Percentiles rank a stretch among this genome's conserved stretches.
Conservation (phyloP, 2,329 filamentous ascomycete genomes). For the Aaosphaeria arxii region DNA sequence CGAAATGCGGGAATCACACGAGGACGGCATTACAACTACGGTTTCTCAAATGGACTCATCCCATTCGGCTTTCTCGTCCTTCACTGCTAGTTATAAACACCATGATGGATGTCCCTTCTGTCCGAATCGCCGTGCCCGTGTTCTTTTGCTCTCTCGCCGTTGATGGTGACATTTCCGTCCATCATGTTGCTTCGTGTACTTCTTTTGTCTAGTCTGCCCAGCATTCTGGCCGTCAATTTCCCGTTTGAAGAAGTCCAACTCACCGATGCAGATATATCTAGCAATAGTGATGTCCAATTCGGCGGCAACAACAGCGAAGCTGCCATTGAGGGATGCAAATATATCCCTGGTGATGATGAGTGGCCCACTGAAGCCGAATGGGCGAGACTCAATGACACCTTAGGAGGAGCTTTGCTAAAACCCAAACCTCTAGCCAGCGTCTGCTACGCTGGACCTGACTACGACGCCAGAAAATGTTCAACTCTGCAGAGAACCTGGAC, state of each 20-base stretch:
- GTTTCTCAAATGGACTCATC: not conserved
- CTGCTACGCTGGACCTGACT: slow-evolving; percentile 19
- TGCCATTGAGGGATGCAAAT: slow-evolving; percentile 11
- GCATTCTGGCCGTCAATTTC: slow-evolving; percentile 15
- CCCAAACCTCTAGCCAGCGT: slow-evolving; percentile 16
- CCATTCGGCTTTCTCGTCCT: too few relatives aligned
- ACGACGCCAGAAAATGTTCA: slow-evolving; percentile 14
- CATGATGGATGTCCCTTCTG: too few relatives aligned
- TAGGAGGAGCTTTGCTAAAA: slow-evolving; percentile 20
- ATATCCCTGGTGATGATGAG: slow-evolving; percentile 14
- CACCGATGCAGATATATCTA: slow-evolving; percentile 12
- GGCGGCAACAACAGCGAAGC: slow-evolving; percentile 1
- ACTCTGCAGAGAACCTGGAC: slow-evolving; percentile 14
- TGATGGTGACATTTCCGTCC: too few relatives aligned
- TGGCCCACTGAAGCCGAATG: slow-evolving; percentile 21
- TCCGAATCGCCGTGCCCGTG: too few relatives aligned
- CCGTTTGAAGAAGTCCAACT: slow-evolving; percentile 21
- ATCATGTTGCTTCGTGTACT: slow-evolving; percentile 4
- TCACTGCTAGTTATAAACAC: too few relatives aligned
- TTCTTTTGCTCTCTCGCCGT: too few relatives aligned
- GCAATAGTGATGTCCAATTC: slow-evolving; percentile 15
- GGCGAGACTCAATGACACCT: slow-evolving; percentile 17
- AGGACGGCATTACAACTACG: not conserved
- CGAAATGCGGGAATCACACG: not conserved
- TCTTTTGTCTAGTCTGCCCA: slow-evolving; percentile 1